Conservation (phyloP, 1,139 yeast genomes). For the Spathaspora sp. region DNA sequence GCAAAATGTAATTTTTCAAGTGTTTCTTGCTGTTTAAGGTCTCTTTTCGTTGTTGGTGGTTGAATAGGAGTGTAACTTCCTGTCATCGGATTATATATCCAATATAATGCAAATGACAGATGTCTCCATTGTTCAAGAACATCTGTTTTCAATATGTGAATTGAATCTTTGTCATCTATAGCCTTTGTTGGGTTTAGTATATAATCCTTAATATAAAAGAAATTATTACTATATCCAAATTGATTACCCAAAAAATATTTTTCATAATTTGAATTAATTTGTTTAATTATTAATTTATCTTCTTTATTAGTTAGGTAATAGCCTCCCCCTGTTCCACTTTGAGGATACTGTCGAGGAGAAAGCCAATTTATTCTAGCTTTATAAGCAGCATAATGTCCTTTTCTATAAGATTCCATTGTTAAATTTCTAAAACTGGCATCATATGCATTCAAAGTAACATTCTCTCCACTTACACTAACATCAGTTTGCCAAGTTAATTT, state of each 20-base stretch:
- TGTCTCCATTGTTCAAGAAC: conserved; percentile 39
- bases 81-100: conserved; percentile 30
- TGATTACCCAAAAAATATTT: conserved; percentile 21
- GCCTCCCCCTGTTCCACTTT: conserved; percentile 15
- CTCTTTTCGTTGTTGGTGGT: conserved; percentile 15
- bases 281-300: conserved; percentile 20
- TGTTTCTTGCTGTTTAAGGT: conserved; percentile 8
- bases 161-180: conserved; percentile 23
- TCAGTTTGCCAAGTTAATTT: conserved; percentile 30
- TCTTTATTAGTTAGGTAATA: conserved; percentile 27
- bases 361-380: conserved; percentile 30
- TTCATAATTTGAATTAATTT: conserved; percentile 20
- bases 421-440: conserved; percentile 26
- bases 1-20: conserved; percentile 41
- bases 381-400: conserved; percentile 23
- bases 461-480: conserved; percentile 26
- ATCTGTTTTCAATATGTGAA: conserved; percentile 39
- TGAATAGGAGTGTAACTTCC: conserved; percentile 26
- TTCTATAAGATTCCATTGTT: conserved; percentile 27
- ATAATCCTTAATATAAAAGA: conserved; percentile 30
- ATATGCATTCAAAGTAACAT: conserved; percentile 34
- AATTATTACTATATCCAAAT: conserved; percentile 34
- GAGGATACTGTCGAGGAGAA: conserved; percentile 30
- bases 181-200: conserved; percentile 35
- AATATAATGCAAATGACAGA: conserved; percentile 39